Evolutionary conservation across 2,329 filamentous ascomycete genomes (phyloP).

Genomic region (Ceratocystis harringtonii): DNA sequence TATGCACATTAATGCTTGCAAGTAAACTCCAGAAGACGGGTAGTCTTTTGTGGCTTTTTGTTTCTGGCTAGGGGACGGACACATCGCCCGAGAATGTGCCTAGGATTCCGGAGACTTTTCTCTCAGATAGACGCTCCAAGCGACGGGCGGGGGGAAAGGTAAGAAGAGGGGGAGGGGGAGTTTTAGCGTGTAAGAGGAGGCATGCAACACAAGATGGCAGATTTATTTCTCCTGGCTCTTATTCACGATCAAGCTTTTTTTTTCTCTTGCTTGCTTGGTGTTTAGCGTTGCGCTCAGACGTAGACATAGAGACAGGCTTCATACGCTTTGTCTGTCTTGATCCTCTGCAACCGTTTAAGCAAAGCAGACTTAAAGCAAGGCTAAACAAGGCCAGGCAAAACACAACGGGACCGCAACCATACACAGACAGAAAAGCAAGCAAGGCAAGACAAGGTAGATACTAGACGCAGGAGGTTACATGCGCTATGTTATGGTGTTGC

Average conservation of each 20-base stretch:
- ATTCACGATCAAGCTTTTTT: not conserved
- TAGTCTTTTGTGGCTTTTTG: not conserved
- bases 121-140: not conserved
- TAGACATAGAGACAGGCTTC: not conserved
- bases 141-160: not conserved
- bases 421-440: no score
- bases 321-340: not conserved
- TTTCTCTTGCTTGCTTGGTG: not conserved
- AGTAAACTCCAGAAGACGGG: not conserved
- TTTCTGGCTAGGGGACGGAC: not conserved
- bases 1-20: not conserved
- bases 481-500: not conserved
- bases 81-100: not conserved
- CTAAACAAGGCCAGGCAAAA: no score
- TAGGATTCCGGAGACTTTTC: not conserved
- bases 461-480: conserved; percentile 5
- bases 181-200: not conserved
- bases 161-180: not conserved
- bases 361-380: no score
- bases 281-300: conserved; percentile 2
- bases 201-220: not conserved
- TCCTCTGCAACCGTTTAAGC: not conserved
- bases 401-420: no score
- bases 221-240: not conserved
- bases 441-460: not conserved